Conservation (phyloP, 768 basidiomycete species). For the Mycena floridula region DNA sequence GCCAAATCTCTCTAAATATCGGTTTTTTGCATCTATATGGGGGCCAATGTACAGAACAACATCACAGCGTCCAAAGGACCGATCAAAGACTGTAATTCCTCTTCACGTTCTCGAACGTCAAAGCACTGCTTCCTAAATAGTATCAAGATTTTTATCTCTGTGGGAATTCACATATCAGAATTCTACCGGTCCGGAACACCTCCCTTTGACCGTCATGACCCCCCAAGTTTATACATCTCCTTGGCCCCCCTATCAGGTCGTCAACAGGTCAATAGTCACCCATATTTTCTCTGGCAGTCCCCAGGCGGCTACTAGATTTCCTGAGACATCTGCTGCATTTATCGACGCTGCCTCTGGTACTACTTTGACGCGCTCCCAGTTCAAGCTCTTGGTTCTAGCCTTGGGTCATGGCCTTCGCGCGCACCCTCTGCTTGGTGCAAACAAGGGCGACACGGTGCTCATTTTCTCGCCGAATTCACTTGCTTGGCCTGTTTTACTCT, state of each 20-base stretch:
- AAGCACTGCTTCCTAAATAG: no score
- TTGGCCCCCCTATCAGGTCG: conserved; percentile 15
- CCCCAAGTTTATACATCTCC: conserved; percentile 23
- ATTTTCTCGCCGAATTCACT: conserved; percentile 51
- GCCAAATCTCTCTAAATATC: no score
- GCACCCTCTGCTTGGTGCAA: conserved; percentile 18
- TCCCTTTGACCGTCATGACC: conserved; percentile 12
- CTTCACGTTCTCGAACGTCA: no score
- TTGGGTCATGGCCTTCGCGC: conserved; percentile 40
- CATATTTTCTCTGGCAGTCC: conserved; percentile 27
- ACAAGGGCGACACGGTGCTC: conserved; percentile 37
- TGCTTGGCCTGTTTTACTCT: conserved; percentile 42
- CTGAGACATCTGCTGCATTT: conserved; percentile 35
- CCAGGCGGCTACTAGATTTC: no score
- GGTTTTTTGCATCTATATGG: no score
- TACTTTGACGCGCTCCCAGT: conserved; percentile 37
- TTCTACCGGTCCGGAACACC: no score
- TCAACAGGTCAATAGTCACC: conserved; percentile 24
- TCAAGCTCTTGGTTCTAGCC: conserved; percentile 36
- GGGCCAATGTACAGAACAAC: no score
- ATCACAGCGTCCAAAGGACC: no score
- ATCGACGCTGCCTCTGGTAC: conserved; percentile 46
- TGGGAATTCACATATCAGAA: no score
- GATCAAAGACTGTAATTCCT: no score
- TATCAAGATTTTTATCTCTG: no score